Evolutionary conservation across 768 basidiomycete genomes (phyloP), one percentile per base, ranked within the genome.

Genomic region (Mycena epipterygia): DNA sequence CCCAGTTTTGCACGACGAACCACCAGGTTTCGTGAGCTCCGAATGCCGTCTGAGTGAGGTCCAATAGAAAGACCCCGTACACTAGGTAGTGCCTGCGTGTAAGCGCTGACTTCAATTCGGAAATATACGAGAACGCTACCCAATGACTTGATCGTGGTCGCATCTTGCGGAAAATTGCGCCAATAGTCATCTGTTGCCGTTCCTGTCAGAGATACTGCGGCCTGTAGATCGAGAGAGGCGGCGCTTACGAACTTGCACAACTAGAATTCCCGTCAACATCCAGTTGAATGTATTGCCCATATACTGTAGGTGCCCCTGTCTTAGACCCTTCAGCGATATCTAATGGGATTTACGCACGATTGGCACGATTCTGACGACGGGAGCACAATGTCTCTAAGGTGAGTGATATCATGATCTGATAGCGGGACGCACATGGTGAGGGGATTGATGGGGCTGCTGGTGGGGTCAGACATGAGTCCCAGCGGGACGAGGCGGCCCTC

Each of bases 11-110:
- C 33, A 68, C 44, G 1, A 49, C 27, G 30, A 27, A 68, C 67
- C 67, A 68, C 67, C 67, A 68, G 13, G 67, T 29, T 44, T 60
- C 58, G 32, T 68, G 58, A 23, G 59, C 55, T 11, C 49, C 51
- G 32, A 68, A 68, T 32, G 57, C 67, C 6, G 67, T 61, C 39
- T 68, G 67, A 5, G 32, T 7, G 2, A 61, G 23, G 12, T 61
- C 67, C 49, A 68, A 27, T 3, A 29, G n/a, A 27, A 61, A 53
- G 14, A 68, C 29, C n/a, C 7, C 21, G 37, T 61, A 68, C 2
- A 68, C 67, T 68, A 17, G 0, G n/a, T 32, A 19, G 5, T 3
- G 23, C 19, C 3, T 0, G 4, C 35, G 7, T 19, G 29, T 33
- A n/a, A 2, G 6, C 21, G 29, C 12, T 27, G 8, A 19, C 1